phyloP scores from a whole-genome alignment of 441 rosid genomes.

The Biscutella laevigata region DNA sequence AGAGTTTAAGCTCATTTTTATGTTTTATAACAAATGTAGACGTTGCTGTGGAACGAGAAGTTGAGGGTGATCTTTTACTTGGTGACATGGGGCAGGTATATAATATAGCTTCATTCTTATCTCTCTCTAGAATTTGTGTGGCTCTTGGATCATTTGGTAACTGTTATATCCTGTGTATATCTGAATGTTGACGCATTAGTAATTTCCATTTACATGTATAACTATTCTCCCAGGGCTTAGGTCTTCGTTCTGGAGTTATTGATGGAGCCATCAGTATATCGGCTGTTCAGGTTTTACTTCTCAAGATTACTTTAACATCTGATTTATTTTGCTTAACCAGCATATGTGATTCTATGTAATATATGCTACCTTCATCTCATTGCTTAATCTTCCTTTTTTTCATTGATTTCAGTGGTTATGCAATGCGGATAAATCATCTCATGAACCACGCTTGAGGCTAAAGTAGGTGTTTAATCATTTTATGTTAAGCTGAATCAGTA shows the following conservation, averaged over 20 bases:
- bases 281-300: slow-evolving; percentile 64
- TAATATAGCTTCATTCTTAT: neutral
- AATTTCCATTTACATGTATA: neutral
- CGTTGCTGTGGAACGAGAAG: slow-evolving; percentile 77
- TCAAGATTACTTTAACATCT: neutral
- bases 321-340: neutral
- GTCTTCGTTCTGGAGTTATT: slow-evolving; percentile 66
- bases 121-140: neutral
- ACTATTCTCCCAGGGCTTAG: slow-evolving; percentile 61
- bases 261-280: slow-evolving; percentile 95
- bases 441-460: slow-evolving; percentile 73
- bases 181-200: neutral
- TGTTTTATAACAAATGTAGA: slow-evolving; percentile 29
- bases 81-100: slow-evolving; percentile 93
- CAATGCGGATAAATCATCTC: slow-evolving; percentile 94
- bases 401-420: slow-evolving; percentile 67
- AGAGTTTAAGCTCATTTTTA: neutral
- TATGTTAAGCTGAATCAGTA: neutral
- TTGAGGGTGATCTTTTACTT: slow-evolving; percentile 82
- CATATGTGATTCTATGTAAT: neutral
- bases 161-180: neutral
- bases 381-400: neutral
- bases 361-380: neutral
- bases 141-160: neutral
- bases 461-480: slow-evolving; percentile 45